These are phyloP conservation scores for Calonectria leucothoes DNA, from an alignment of 2,329 filamentous ascomycete species.

Conservation along the genomic window DNA sequence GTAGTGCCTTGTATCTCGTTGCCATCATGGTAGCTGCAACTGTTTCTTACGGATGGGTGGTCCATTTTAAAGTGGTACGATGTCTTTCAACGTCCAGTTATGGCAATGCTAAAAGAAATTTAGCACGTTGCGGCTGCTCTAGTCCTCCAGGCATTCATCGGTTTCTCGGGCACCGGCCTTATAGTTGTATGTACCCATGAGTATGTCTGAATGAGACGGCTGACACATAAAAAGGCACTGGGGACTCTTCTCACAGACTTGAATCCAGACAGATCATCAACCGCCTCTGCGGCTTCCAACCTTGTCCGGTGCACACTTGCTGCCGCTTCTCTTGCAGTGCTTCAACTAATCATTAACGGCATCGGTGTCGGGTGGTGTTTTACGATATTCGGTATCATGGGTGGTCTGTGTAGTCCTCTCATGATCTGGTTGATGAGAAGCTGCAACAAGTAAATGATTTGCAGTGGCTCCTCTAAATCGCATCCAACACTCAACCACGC, in stretches of 20 bases:
- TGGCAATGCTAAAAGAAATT: background rate
- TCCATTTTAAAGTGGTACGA: background rate
- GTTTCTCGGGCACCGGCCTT: background rate
- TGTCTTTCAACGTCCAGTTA: background rate
- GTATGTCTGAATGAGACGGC: background rate
- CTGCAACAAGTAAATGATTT: background rate
- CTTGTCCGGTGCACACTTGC: background rate
- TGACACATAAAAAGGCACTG: background rate
- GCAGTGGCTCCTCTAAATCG: background rate
- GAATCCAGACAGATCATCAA: background rate
- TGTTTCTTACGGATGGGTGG: background rate
- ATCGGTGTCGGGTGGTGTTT: background rate
- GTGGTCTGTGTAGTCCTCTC: background rate
- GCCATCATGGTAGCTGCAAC: background rate
- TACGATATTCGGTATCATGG: background rate
- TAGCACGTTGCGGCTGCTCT: background rate
- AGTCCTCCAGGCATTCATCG: background rate
- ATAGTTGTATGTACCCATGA: background rate
- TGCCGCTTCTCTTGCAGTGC: background rate
- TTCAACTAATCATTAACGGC: background rate
- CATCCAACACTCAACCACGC: background rate
- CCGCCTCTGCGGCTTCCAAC: background rate
- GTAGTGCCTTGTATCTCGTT: background rate
- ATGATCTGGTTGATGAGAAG: background rate
- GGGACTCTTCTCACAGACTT: constrained; percentile 1